Conservation (phyloP, 2,329 filamentous ascomycete species). For the Nemania serpens region DNA sequence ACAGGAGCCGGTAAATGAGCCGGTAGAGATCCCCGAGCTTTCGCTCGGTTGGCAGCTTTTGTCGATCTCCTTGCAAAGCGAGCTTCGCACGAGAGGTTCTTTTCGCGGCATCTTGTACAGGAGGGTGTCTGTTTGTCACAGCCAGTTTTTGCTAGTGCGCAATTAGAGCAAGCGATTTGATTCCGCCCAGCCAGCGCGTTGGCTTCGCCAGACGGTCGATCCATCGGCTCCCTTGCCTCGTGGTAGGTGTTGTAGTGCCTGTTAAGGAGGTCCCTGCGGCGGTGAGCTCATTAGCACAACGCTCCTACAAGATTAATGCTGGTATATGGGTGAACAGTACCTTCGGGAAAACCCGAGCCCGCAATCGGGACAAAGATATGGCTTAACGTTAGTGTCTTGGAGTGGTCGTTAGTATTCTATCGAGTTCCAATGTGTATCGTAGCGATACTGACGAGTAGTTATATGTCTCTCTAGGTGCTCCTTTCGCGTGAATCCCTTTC, state of each 20-base stretch:
- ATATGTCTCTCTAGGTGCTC: constrained; percentile 62
- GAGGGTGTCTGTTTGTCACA: constrained; percentile 54
- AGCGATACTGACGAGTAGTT: constrained; percentile 51
- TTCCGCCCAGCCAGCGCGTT: constrained; percentile 47
- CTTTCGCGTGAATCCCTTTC: constrained; percentile 59
- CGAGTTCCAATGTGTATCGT: neutral
- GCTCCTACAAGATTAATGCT: too few relatives aligned
- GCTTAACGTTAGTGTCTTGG: constrained; percentile 60
- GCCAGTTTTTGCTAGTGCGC: constrained; percentile 55
- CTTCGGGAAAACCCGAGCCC: constrained; percentile 56
- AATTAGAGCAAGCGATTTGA: constrained; percentile 56
- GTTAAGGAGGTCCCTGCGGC: constrained; percentile 54
- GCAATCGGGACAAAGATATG: constrained; percentile 54
- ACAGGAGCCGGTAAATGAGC: constrained; percentile 22
- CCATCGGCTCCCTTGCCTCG: constrained; percentile 53
- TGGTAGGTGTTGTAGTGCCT: constrained; percentile 58
- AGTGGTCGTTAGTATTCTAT: constrained; percentile 21
- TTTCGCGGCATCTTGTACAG: constrained; percentile 55
- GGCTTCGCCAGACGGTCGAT: constrained; percentile 49
- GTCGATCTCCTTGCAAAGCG: constrained; percentile 57
- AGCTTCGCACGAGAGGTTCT: constrained; percentile 53
- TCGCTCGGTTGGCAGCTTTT: constrained; percentile 51
- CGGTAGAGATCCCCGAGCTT: constrained; percentile 25
- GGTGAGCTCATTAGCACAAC: constrained; percentile 7
- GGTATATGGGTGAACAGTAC: constrained; percentile 41